Conservation (phyloP, 768 basidiomycete genomes). For the Kwoniella dejecticola region DNA sequence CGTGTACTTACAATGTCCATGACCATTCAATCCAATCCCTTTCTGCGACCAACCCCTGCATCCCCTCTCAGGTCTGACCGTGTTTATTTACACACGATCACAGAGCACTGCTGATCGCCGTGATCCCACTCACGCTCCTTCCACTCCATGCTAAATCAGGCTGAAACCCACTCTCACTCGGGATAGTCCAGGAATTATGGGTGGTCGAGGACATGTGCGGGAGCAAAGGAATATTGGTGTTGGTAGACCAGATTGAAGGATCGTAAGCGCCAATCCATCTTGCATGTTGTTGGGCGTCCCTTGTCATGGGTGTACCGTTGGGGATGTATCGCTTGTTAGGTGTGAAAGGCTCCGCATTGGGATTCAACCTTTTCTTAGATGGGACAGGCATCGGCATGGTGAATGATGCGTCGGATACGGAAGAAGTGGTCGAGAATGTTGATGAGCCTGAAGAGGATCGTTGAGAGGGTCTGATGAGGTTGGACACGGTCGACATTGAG, state of each 20-base stretch:
- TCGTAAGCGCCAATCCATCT: neutral
- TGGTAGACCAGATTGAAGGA: conserved; percentile 19
- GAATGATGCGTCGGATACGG: conserved; percentile 5
- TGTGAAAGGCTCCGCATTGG: conserved; percentile 1
- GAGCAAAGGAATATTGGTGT: neutral
- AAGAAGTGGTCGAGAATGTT: neutral
- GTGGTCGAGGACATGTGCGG: conserved; percentile 3
- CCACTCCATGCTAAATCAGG: conserved; percentile 6
- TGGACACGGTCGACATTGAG: conserved; percentile 24
- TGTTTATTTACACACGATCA: no score
- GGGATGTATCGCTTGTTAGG: conserved; percentile 6
- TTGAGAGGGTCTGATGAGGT: conserved; percentile 13
- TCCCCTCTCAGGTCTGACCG: no score
- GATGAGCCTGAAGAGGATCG: conserved; percentile 6
- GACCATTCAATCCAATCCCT: neutral
- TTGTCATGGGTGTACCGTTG: neutral
- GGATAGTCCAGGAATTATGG: conserved; percentile 6
- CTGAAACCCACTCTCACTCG: neutral
- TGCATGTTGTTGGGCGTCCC: neutral
- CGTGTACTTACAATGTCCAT: neutral
- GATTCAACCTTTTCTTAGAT: conserved; percentile 9
- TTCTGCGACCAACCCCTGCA: neutral
- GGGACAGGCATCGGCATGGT: neutral
- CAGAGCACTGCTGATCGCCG: no score
- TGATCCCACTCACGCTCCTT: neutral